These are phyloP conservation scores for Rhizoctonia solani DNA, from an alignment of 1,284 basidiomycete genomes.

Conservation along the genomic window DNA sequence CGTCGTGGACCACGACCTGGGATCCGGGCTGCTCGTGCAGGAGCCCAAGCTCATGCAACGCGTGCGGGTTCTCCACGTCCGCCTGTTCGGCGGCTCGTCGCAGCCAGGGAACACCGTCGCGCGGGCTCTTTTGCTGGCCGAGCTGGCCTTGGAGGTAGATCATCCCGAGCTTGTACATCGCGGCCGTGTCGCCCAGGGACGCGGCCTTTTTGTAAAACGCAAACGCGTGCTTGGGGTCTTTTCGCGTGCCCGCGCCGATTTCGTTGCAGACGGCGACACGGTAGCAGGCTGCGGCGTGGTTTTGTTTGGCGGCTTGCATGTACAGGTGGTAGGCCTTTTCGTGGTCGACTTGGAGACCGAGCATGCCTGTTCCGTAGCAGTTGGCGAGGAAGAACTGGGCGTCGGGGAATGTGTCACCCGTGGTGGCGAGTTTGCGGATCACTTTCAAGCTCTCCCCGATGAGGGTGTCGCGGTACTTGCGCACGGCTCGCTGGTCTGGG, in stretches of 20 bases:
- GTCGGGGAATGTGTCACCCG: constrained; percentile 88
- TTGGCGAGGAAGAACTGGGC: constrained; percentile 99
- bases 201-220: constrained; percentile 98
- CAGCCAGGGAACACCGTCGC: constrained; percentile 95
- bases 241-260: constrained; percentile 96
- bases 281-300: constrained; percentile 93
- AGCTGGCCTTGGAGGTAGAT: constrained; percentile 86
- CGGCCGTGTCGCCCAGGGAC: constrained; percentile 93
- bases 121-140: constrained; percentile 81
- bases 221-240: constrained; percentile 85
- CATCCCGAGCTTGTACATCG: constrained; percentile 99
- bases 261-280: constrained; percentile 99
- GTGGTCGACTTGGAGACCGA: constrained; percentile 95
- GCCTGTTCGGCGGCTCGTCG: constrained; percentile 95
- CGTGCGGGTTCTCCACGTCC: constrained; percentile 98
- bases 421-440: constrained; percentile 87
- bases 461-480: constrained; percentile 89
- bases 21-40: constrained; percentile 78
- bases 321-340: constrained; percentile 99
- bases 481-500: constrained; percentile 78
- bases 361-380: constrained; percentile 92
- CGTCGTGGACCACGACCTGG: constrained; percentile 70
- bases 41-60: constrained; percentile 93
- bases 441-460: constrained; percentile 90
- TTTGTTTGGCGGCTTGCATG: constrained; percentile 95